Percentiles rank a stretch among this genome's conserved stretches.
phyloP scores from a whole-genome alignment of 306 rosid species.

The Calophaca sinica region DNA sequence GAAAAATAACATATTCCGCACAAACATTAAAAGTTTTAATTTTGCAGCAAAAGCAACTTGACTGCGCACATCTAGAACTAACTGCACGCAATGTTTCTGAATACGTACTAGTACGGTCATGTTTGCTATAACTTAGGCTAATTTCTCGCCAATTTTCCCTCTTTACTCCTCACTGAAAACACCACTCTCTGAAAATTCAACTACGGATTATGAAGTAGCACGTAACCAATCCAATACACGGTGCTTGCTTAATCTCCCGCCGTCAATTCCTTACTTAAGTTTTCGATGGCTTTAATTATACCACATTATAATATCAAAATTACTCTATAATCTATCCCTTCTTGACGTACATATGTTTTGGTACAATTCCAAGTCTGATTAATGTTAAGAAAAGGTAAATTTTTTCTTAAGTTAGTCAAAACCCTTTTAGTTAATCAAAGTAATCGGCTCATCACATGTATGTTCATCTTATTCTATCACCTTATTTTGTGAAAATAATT shows the following conservation, averaged over 20 bases:
- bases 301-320: background rate
- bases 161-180: no score
- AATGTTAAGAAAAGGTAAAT: background rate
- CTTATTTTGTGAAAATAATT: background rate
- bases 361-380: constrained; percentile 12
- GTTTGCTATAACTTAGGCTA: no score
- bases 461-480: background rate
- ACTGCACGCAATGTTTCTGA: no score
- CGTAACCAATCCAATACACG: background rate
- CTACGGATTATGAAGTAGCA: background rate
- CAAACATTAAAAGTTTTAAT: no score
- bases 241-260: background rate
- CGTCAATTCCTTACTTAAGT: background rate
- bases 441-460: constrained; percentile 24
- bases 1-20: no score
- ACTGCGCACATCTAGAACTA: no score
- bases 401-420: constrained; percentile 7
- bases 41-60: no score
- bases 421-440: constrained; percentile 32
- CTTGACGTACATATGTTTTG: constrained; percentile 4
- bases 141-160: no score
- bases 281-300: background rate
- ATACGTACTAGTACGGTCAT: no score
- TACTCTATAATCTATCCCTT: constrained; percentile 10
- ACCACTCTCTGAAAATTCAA: background rate